Conservation (phyloP, 306 rosid genomes). For the Glycine tomentella region DNA sequence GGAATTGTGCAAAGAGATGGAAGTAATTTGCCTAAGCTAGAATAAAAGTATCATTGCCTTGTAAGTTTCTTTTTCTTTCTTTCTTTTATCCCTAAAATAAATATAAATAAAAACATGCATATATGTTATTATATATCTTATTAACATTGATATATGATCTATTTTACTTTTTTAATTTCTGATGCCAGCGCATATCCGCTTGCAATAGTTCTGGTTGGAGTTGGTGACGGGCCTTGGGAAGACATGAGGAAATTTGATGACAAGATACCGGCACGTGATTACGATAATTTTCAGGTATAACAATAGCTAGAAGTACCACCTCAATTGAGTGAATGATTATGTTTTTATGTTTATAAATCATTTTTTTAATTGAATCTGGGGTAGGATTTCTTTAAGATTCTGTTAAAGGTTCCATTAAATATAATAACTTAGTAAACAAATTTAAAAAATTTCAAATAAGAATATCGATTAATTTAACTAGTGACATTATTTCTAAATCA, state of each 20-base stretch:
- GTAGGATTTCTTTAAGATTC: neutral
- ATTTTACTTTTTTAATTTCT: conserved; percentile 26
- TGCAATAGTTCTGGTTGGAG: conserved; percentile 87
- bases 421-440: neutral
- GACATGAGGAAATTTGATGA: conserved; percentile 93
- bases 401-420: neutral
- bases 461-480: too few species aligned
- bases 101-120: neutral
- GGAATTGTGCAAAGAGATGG: neutral
- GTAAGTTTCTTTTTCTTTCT: neutral
- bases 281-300: conserved; percentile 88
- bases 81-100: neutral
- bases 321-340: neutral
- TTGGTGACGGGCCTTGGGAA: conserved; percentile 98
- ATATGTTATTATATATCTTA: neutral
- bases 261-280: conserved; percentile 79
- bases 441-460: neutral
- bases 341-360: neutral
- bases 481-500: too few species aligned
- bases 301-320: neutral
- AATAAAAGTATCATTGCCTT: neutral
- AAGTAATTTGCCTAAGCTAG: neutral
- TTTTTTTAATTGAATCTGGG: neutral
- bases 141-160: conserved; percentile 12
- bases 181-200: conserved; percentile 73